These are phyloP conservation scores for Botryosphaeria dothidea DNA, from an alignment of 2,329 filamentous ascomycete genomes.

Conservation along the genomic window DNA sequence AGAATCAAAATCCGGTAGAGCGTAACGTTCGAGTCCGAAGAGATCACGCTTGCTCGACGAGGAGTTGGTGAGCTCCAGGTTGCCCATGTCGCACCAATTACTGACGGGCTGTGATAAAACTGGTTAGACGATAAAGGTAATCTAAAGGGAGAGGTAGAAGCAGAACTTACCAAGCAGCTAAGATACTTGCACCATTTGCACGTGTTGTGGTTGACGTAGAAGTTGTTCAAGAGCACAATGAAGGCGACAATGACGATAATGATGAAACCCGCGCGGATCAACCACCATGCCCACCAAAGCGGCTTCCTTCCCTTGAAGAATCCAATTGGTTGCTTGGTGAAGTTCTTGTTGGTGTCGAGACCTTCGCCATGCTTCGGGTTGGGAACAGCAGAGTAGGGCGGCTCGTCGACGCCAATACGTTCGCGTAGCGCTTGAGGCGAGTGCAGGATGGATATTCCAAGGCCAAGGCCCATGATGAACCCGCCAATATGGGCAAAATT, in stretches of 20 bases:
- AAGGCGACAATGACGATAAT: constrained; percentile 83
- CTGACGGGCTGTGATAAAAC: constrained; percentile 25
- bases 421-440: constrained; percentile 79
- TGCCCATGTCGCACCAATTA: constrained; percentile 40
- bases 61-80: constrained; percentile 20
- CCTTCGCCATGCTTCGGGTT: constrained; percentile 46
- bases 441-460: constrained; percentile 84
- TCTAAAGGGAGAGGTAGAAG: no score
- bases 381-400: constrained; percentile 69
- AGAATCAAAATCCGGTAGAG: background rate
- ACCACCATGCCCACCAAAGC: constrained; percentile 98
- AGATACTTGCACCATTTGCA: constrained; percentile 96
- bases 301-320: constrained; percentile 94
- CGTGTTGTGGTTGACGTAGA: constrained; percentile 74
- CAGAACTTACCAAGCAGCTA: constrained; percentile 82
- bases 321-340: constrained; percentile 55
- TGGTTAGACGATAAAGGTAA: no score
- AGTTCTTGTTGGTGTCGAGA: constrained; percentile 44
- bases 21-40: constrained; percentile 16
- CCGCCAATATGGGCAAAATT: constrained; percentile 98
- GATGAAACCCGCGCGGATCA: constrained; percentile 75
- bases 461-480: constrained; percentile 85
- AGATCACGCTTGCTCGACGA: constrained; percentile 19
- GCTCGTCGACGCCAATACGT: constrained; percentile 68
- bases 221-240: constrained; percentile 84